Evolutionary conservation across 768 basidiomycete species (phyloP).

Genomic region (Butyriboletus loyo): DNA sequence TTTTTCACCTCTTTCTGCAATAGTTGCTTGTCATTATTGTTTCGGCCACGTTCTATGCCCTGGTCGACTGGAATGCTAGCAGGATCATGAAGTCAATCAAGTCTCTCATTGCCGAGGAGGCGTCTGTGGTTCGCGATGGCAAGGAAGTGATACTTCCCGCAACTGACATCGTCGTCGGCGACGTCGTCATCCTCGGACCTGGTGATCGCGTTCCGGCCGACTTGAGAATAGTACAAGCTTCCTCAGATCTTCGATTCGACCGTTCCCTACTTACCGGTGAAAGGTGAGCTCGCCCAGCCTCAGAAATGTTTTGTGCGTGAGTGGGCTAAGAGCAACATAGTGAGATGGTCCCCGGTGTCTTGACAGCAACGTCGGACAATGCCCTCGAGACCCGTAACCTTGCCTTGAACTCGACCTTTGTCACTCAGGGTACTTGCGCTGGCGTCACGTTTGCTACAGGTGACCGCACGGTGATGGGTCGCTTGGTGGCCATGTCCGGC

Average conservation of each 20-base stretch:
- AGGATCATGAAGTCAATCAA: constrained; percentile 53
- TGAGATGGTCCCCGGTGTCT: constrained; percentile 41
- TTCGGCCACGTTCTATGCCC: constrained; percentile 45
- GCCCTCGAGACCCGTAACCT: constrained; percentile 46
- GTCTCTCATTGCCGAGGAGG: constrained; percentile 56
- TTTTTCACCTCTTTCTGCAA: constrained; percentile 10
- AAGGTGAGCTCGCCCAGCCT: constrained; percentile 22
- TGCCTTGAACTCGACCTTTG: constrained; percentile 44
- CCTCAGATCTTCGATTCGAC: constrained; percentile 49
- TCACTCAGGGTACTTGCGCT: constrained; percentile 39
- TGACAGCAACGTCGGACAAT: constrained; percentile 46
- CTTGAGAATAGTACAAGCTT: constrained; percentile 48
- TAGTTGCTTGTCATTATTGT: constrained; percentile 40
- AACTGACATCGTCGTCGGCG: constrained; percentile 54
- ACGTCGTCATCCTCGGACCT: constrained; percentile 46
- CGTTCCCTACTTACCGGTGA: constrained; percentile 50
- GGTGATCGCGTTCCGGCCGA: constrained; percentile 62
- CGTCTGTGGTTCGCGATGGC: constrained; percentile 50
- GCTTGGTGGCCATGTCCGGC: constrained; percentile 51
- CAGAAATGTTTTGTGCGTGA: neutral
- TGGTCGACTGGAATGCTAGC: constrained; percentile 46
- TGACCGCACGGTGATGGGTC: constrained; percentile 45
- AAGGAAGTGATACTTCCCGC: constrained; percentile 45
- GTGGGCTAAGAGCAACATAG: constrained; percentile 19
- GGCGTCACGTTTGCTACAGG: constrained; percentile 42